Evolutionary conservation across 176 grass and related monocot species (phyloP).

Genomic region (Carex kokanica): DNA sequence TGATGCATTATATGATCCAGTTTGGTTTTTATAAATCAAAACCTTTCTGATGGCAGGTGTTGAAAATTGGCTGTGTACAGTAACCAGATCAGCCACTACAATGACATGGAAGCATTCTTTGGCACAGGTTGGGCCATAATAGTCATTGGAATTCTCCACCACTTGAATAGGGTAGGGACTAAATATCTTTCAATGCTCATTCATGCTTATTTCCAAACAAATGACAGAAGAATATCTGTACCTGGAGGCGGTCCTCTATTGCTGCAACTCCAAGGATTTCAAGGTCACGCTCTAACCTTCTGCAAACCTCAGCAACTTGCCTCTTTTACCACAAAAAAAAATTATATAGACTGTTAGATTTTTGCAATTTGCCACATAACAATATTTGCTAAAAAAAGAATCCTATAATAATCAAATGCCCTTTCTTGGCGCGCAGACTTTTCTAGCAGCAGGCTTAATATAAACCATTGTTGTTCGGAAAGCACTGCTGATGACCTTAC

Average conservation of each 20-base stretch:
- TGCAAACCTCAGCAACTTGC: conserved; percentile 63
- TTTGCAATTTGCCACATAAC: neutral
- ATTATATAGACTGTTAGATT: neutral
- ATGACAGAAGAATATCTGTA: conserved; percentile 25
- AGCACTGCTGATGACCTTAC: neutral
- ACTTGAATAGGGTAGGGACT: neutral
- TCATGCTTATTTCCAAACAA: neutral
- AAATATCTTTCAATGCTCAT: neutral
- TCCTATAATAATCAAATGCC: neutral
- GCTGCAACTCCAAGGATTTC: conserved; percentile 89
- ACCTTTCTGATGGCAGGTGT: neutral
- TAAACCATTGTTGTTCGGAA: neutral
- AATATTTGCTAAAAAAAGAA: neutral
- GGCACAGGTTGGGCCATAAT: neutral
- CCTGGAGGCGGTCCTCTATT: conserved; percentile 90
- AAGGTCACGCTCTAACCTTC: conserved; percentile 73
- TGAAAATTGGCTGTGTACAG: neutral
- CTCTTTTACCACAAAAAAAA: conserved; percentile 42
- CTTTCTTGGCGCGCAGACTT: neutral
- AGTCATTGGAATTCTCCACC: neutral
- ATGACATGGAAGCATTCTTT: neutral
- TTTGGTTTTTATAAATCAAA: conserved; percentile 1
- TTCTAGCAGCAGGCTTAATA: neutral
- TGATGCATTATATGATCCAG: neutral
- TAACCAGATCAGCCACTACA: neutral